These are phyloP conservation scores for Carallia brachiata DNA, from an alignment of 345 rosid genomes.

Conservation along the genomic window DNA sequence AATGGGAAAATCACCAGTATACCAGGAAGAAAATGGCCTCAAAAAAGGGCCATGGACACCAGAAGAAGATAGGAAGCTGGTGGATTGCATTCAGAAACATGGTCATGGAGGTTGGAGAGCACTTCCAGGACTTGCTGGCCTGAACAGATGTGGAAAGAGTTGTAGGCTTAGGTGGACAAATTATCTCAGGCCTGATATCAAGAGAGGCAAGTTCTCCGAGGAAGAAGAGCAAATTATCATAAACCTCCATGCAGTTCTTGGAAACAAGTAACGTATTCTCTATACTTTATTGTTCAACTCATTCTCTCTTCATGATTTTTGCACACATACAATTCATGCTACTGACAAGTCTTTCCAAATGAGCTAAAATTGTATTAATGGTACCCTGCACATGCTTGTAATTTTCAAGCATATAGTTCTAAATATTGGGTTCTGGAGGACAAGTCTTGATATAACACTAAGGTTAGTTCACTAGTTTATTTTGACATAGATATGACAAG, in stretches of 20 bases:
- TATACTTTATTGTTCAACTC: no score
- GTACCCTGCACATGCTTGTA: no score
- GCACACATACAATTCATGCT: no score
- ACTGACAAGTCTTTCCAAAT: no score
- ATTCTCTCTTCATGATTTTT: no score
- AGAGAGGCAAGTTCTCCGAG: slow-evolving; percentile 64
- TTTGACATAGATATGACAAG: no score
- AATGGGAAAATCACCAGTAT: slow-evolving; percentile 43
- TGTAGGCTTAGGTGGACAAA: slow-evolving; percentile 81
- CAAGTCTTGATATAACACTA: no score
- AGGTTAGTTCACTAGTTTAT: no score
- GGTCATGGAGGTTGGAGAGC: slow-evolving; percentile 87
- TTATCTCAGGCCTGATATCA: slow-evolving; percentile 77
- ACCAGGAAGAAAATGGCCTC: slow-evolving; percentile 43
- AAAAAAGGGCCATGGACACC: slow-evolving; percentile 85
- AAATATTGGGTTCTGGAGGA: no score
- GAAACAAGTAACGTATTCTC: slow-evolving; percentile 54
- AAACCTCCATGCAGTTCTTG: slow-evolving; percentile 63
- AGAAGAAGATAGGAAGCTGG: slow-evolving; percentile 58
- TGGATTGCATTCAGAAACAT: slow-evolving; percentile 46
- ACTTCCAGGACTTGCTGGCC: slow-evolving; percentile 66
- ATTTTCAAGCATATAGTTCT: no score
- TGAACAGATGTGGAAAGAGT: slow-evolving; percentile 80
- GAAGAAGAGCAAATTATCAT: slow-evolving; percentile 75
- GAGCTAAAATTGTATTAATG: no score